Conservation (phyloP, 495 filamentous ascomycete species). For the Terfezia boudieri region DNA sequence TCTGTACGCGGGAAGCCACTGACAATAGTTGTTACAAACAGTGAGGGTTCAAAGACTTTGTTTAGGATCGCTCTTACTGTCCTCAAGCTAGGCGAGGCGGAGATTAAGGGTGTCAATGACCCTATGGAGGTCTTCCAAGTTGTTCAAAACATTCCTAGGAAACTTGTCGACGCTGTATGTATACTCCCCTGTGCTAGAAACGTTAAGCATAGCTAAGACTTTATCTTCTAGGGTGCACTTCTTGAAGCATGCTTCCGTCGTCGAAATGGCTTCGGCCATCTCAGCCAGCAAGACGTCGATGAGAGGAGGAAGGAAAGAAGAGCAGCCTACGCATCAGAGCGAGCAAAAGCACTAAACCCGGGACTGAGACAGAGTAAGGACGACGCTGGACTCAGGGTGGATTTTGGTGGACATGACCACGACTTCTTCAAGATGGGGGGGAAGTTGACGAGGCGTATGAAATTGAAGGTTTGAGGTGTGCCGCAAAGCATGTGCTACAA, state of each 20-base stretch:
- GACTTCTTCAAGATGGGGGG: not conserved
- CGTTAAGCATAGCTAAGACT: too few relatives aligned
- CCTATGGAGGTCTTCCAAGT: conserved; percentile 94
- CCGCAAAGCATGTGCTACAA: not conserved
- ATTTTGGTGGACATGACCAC: not conserved
- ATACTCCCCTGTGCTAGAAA: not conserved
- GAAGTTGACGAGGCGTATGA: not conserved
- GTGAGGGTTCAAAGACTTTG: conserved; percentile 79
- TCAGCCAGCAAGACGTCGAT: conserved; percentile 46
- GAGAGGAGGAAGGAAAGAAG: conserved; percentile 36
- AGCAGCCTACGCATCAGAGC: not conserved
- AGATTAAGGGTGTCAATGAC: conserved; percentile 60
- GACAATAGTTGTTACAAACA: conserved; percentile 1
- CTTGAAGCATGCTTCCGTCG: conserved; percentile 62
- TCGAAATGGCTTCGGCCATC: conserved; percentile 62
- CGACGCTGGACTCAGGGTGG: not conserved
- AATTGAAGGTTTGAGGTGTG: not conserved
- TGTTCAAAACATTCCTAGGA: conserved; percentile 71
- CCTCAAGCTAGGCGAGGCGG: conserved; percentile 71
- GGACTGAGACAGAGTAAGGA: not conserved
- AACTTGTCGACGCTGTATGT: conserved; percentile 41
- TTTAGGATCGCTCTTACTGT: conserved; percentile 80
- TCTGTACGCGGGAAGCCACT: not conserved
- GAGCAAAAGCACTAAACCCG: not conserved
- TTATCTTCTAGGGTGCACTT: conserved; percentile 29